phyloP scores from a whole-genome alignment of 2,329 filamentous ascomycete species.

The Trichoderma sp. region DNA sequence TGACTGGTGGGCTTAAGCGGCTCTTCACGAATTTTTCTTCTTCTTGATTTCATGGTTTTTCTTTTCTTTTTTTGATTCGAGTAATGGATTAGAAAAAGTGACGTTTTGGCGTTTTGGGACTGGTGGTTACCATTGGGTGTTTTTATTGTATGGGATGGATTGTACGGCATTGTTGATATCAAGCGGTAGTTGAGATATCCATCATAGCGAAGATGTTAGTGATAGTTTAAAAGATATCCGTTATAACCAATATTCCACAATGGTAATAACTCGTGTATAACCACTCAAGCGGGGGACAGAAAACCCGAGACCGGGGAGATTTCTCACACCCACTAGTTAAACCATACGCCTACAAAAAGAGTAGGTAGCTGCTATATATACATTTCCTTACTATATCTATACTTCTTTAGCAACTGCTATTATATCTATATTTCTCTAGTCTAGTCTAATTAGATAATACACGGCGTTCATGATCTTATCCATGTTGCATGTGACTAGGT shows the following conservation, averaged over 20 bases:
- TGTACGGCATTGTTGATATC: background rate
- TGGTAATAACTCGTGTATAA: background rate
- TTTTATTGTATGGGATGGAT: background rate
- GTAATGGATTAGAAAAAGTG: background rate
- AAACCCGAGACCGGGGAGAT: no score
- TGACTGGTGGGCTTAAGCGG: constrained; percentile 68
- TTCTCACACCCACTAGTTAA: no score
- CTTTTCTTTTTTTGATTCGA: background rate
- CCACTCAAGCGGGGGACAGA: no score
- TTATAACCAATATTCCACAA: background rate
- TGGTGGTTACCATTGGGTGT: background rate
- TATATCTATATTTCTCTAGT: no score
- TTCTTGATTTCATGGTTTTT: background rate
- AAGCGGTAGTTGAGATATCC: background rate
- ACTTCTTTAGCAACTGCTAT: no score
- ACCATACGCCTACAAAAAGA: no score
- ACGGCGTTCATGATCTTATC: no score
- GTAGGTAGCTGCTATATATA: no score
- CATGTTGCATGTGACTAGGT: no score
- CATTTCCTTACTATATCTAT: no score
- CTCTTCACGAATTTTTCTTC: no score
- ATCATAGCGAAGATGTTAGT: background rate
- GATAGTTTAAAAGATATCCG: background rate
- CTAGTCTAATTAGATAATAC: no score
- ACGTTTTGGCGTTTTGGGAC: constrained; percentile 12